These are phyloP conservation scores for Phytophthora pinifolia DNA, from an alignment of 352 stramenopile species.

Conservation along the genomic window DNA sequence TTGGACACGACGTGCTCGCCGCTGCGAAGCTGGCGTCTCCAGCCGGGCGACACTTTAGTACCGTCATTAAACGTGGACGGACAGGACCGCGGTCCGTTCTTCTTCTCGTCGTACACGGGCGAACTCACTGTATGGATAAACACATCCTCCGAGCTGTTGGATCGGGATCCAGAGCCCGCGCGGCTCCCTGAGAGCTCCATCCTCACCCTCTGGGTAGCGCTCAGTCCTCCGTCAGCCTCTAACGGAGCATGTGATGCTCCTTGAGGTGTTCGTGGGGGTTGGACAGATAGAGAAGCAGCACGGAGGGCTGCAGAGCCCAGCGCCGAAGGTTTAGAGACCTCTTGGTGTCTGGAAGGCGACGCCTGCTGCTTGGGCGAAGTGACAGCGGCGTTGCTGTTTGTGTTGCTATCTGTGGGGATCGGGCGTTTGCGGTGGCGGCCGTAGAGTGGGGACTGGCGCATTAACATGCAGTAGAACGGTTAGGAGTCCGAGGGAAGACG, in stretches of 20 bases:
- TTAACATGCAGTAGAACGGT: neutral
- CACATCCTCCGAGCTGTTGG: constrained; percentile 32
- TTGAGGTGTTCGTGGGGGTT: constrained; percentile 50
- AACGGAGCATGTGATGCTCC: constrained; percentile 29
- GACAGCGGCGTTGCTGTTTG: constrained; percentile 3
- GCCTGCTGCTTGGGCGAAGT: neutral
- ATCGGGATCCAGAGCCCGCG: constrained; percentile 29
- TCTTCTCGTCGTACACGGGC: constrained; percentile 30
- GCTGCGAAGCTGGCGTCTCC: constrained; percentile 9
- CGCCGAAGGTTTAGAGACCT: neutral
- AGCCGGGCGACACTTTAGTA: constrained; percentile 14
- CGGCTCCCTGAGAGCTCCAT: constrained; percentile 36
- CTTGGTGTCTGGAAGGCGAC: neutral
- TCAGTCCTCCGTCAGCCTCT: constrained; percentile 36
- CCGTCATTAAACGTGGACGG: constrained; percentile 28
- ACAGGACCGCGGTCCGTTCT: constrained; percentile 36
- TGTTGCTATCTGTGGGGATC: neutral
- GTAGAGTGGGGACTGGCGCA: constrained; percentile 22
- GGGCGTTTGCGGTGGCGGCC: constrained; percentile 16
- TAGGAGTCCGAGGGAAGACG: no score
- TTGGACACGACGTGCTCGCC: constrained; percentile 45
- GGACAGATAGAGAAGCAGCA: constrained; percentile 5
- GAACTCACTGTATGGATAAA: constrained; percentile 8
- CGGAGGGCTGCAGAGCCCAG: neutral
- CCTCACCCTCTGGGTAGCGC: constrained; percentile 57